These are phyloP conservation scores for Aurinia saxatilis DNA, from an alignment of 345 rosid genomes.

Conservation along the genomic window DNA sequence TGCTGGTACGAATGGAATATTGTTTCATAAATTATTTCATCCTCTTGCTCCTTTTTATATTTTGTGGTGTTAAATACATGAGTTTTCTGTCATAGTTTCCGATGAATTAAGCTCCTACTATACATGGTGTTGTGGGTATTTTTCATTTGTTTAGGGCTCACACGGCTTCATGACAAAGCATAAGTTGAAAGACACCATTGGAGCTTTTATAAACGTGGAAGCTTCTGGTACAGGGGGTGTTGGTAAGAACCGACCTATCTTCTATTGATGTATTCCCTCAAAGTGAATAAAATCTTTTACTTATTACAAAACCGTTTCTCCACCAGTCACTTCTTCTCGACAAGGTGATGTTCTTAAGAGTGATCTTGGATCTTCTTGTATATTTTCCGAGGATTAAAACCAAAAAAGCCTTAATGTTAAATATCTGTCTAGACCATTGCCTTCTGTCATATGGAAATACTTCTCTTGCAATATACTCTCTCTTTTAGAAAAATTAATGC, in stretches of 20 bases:
- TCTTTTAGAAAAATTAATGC: background rate
- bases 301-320: background rate
- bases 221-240: slow-evolving; percentile 95
- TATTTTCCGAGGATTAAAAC: background rate
- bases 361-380: background rate
- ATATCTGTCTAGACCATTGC: background rate
- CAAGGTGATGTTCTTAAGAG: background rate
- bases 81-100: background rate
- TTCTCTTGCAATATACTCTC: background rate
- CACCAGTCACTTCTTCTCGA: background rate
- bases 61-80: slow-evolving; percentile 10
- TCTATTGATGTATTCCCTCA: background rate
- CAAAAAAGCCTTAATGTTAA: background rate
- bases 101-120: background rate
- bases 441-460: background rate
- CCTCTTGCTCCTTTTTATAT: too few species aligned
- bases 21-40: too few species aligned
- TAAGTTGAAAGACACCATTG: slow-evolving; percentile 78
- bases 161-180: slow-evolving; percentile 90
- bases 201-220: slow-evolving; percentile 90
- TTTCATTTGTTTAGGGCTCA: slow-evolving; percentile 63
- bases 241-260: slow-evolving; percentile 44
- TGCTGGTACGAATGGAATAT: too few species aligned
- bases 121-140: slow-evolving; percentile 10
- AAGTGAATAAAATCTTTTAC: background rate